Evolutionary conservation across 2,329 filamentous ascomycete species (phyloP).

Genomic region (Neodidymelliopsis sp.): DNA sequence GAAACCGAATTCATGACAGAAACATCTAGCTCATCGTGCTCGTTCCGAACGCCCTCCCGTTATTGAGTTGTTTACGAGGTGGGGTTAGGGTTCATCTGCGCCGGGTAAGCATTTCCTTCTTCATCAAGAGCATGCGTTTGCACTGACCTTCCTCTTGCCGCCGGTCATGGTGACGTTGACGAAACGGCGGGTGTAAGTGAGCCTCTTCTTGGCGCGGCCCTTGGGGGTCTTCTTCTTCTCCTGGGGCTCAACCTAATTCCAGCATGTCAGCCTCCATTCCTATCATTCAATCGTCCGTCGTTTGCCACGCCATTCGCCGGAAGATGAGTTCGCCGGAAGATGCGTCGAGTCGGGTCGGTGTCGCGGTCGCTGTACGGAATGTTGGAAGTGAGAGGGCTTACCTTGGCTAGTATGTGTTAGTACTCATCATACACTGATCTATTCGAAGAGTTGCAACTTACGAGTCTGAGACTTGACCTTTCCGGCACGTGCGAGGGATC

Average conservation of each 20-base stretch:
- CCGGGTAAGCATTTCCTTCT: constrained; percentile 21
- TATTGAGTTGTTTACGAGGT: constrained; percentile 62
- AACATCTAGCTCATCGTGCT: constrained; percentile 44
- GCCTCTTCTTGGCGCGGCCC: constrained; percentile 96
- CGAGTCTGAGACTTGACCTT: constrained; percentile 80
- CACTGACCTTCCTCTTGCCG: constrained; percentile 93
- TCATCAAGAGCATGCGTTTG: constrained; percentile 14
- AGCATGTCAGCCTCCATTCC: constrained; percentile 32
- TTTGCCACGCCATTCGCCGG: neutral
- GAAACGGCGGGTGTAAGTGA: constrained; percentile 96
- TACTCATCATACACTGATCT: constrained; percentile 4
- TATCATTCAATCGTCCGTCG: neutral
- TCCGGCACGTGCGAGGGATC: constrained; percentile 92
- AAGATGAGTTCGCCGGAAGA: neutral
- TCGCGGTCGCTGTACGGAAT: neutral
- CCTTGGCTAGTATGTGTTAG: constrained; percentile 38
- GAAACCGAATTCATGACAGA: constrained; percentile 47
- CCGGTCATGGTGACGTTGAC: constrained; percentile 97
- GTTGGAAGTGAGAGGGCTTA: constrained; percentile 22
- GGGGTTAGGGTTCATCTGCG: constrained; percentile 87
- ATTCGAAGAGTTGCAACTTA: constrained; percentile 23
- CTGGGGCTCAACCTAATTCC: constrained; percentile 77
- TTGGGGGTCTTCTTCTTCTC: constrained; percentile 98
- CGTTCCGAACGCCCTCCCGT: constrained; percentile 35
- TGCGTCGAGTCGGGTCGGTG: neutral